Conservation (phyloP, 2,329 filamentous ascomycete genomes). For the Achaetomium macrosporum region DNA sequence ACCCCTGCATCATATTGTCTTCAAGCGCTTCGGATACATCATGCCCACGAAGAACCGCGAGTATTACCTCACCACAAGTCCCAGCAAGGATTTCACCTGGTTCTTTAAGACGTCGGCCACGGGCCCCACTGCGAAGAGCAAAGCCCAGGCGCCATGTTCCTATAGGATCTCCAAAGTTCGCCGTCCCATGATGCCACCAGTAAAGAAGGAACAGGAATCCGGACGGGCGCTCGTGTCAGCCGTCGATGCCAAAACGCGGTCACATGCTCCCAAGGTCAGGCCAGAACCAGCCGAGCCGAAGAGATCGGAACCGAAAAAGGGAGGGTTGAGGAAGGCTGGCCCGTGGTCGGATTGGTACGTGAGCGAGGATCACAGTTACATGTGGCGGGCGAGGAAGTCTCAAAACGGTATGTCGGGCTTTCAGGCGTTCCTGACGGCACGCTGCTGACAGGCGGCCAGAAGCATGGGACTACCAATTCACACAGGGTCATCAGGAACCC, state of each 20-base stretch:
- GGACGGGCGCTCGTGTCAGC: constrained; percentile 2
- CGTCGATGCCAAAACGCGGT: background rate
- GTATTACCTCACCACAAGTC: constrained; percentile 16
- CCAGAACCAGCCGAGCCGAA: constrained; percentile 25
- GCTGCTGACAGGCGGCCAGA: constrained; percentile 6
- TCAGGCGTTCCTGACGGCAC: background rate
- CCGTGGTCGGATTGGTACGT: constrained; percentile 23
- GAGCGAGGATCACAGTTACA: constrained; percentile 13
- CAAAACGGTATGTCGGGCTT: constrained; percentile 8
- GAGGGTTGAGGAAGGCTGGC: background rate
- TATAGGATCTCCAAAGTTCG: constrained; percentile 4
- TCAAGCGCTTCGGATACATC: background rate
- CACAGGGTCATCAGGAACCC: background rate
- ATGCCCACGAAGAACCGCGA: constrained; percentile 19
- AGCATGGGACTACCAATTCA: constrained; percentile 19
- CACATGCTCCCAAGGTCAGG: constrained; percentile 20
- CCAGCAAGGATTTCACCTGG: constrained; percentile 19
- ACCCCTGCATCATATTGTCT: background rate
- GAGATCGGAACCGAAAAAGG: constrained; percentile 13
- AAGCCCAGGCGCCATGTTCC: background rate
- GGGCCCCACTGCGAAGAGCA: background rate
- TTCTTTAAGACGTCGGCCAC: constrained; percentile 1
- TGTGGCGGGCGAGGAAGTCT: constrained; percentile 18
- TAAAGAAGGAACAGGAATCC: constrained; percentile 6
- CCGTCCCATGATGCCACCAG: background rate